phyloP scores from a whole-genome alignment of 345 rosid genomes.

The Linum usitatissimum region DNA sequence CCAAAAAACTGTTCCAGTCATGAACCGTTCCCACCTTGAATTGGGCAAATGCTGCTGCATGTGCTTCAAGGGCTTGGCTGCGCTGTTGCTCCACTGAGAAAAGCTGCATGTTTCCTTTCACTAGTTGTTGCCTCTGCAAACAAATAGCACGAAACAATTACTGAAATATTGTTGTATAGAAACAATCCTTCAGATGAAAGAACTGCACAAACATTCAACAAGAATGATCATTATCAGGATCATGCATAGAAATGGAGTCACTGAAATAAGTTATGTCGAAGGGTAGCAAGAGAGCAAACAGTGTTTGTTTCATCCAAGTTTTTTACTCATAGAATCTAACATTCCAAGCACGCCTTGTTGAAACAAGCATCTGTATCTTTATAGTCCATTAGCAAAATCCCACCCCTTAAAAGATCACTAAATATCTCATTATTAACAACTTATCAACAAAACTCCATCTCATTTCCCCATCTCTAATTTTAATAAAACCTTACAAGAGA shows the following conservation, averaged over 20 bases:
- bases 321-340: no score
- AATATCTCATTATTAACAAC: no score
- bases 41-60: constrained; percentile 96
- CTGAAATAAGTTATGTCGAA: neutral
- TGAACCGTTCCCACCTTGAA: constrained; percentile 40
- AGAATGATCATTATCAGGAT: neutral
- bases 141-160: neutral
- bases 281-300: neutral
- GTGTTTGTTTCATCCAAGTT: no score
- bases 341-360: no score
- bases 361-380: no score
- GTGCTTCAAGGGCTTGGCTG: constrained; percentile 98
- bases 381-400: no score
- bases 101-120: constrained; percentile 93
- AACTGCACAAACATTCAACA: neutral
- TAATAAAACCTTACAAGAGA: no score
- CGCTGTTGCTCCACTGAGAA: constrained; percentile 95
- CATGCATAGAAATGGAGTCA: neutral
- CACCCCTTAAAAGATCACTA: no score
- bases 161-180: neutral
- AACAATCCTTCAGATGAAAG: neutral
- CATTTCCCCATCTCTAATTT: no score
- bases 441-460: no score
- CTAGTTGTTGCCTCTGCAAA: constrained; percentile 68
- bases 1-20: neutral